These are phyloP conservation scores for Perkinsus marinus DNA, from an alignment of 169 alveolate genomes.

Conservation along the genomic window DNA sequence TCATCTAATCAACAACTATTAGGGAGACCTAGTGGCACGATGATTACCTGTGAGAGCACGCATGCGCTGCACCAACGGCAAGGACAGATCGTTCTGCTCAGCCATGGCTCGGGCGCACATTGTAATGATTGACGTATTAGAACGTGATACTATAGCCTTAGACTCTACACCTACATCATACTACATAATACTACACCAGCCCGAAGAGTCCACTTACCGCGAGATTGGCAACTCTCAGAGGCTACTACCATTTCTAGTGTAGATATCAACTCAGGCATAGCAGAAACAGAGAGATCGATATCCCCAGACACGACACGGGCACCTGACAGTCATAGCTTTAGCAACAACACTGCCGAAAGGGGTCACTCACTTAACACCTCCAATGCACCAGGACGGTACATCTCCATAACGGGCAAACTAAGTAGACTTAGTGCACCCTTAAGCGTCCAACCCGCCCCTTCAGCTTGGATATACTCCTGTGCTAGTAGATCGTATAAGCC, in stretches of 20 bases:
- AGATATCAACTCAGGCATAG: background rate
- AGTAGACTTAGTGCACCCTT: background rate
- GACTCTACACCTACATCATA: background rate
- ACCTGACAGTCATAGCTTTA: background rate
- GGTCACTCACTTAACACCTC: background rate
- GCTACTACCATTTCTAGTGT: background rate
- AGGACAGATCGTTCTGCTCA: background rate
- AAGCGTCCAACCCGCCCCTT: background rate
- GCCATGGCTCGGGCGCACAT: background rate
- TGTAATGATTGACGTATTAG: background rate
- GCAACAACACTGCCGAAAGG: background rate
- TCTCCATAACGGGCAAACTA: background rate
- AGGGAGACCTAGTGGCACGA: background rate
- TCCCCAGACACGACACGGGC: background rate
- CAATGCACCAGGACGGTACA: background rate
- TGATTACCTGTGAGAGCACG: background rate
- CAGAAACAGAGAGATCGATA: background rate
- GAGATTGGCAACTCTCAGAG: background rate
- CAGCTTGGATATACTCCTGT: background rate
- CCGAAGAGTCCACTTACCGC: background rate
- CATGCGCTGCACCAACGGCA: background rate
- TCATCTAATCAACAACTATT: background rate
- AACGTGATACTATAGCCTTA: background rate
- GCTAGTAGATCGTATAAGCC: background rate
- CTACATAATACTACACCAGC: too few relatives aligned